Evolutionary conservation across 2,329 filamentous ascomycete species (phyloP).

Genomic region (Chrysoporthe austroafricana): DNA sequence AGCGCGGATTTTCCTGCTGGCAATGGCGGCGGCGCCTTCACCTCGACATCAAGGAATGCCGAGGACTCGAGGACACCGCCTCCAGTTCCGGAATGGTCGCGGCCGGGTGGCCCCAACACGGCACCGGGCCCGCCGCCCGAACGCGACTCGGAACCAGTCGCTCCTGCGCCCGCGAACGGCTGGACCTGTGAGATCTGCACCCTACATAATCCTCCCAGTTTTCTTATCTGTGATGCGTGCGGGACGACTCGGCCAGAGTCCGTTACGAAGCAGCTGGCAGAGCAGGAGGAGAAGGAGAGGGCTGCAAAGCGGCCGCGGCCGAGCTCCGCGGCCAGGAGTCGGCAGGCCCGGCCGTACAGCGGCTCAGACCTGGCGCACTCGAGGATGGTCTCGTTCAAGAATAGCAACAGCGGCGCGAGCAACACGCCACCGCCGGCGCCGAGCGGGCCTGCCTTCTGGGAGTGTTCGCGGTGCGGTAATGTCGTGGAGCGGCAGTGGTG

Average conservation of each 20-base stretch:
- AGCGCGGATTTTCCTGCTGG: slow-evolving; percentile 57
- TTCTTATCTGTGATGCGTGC: slow-evolving; percentile 61
- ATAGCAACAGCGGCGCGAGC: slow-evolving; percentile 26
- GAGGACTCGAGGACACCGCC: slow-evolving; percentile 33
- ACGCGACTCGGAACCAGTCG: not conserved
- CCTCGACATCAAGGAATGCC: slow-evolving; percentile 30
- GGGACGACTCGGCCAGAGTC: slow-evolving; percentile 46
- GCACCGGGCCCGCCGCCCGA: not conserved
- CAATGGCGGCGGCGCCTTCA: slow-evolving; percentile 41
- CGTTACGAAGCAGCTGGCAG: slow-evolving; percentile 27
- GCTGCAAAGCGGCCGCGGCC: slow-evolving; percentile 19
- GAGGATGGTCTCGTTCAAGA: slow-evolving; percentile 29
- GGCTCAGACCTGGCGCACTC: slow-evolving; percentile 23
- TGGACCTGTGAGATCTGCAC: slow-evolving; percentile 64
- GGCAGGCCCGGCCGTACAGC: slow-evolving; percentile 8
- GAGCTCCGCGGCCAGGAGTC: not conserved
- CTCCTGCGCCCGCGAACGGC: slow-evolving; percentile 30
- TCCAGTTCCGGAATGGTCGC: slow-evolving; percentile 25
- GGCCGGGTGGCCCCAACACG: slow-evolving; percentile 6
- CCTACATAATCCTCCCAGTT: slow-evolving; percentile 56
- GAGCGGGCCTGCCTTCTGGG: slow-evolving; percentile 47
- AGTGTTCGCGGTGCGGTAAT: slow-evolving; percentile 55
- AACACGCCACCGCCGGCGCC: slow-evolving; percentile 27
- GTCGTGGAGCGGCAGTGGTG: slow-evolving; percentile 60
- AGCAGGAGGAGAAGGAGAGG: slow-evolving; percentile 27